Conservation (phyloP, 352 stramenopile species). For the Phytophthora citrophthora region DNA sequence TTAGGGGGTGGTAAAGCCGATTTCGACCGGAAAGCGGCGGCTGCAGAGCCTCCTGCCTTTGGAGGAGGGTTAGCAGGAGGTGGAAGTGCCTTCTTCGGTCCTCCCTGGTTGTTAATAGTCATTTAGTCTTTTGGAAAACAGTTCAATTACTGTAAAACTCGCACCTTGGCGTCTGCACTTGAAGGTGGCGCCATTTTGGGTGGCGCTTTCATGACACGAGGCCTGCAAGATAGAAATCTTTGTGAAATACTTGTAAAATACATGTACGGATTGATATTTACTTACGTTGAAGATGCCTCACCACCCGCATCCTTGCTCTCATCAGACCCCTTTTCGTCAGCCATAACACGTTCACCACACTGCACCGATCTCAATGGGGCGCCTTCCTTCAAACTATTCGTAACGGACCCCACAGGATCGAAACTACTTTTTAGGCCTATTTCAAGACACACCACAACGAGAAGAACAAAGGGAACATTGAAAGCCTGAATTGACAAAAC, state of each 20-base stretch:
- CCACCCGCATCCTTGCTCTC: constrained; percentile 34
- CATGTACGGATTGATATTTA: background rate
- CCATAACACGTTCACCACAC: constrained; percentile 25
- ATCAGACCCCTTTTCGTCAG: constrained; percentile 38
- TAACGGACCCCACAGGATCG: constrained; percentile 13
- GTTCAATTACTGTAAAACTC: background rate
- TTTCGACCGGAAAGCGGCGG: constrained; percentile 74
- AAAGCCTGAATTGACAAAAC: no score
- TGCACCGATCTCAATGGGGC: constrained; percentile 1
- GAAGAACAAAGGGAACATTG: no score
- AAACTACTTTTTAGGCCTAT: constrained; percentile 12
- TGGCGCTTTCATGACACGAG: constrained; percentile 38
- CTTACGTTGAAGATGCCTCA: constrained; percentile 25
- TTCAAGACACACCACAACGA: constrained; percentile 1
- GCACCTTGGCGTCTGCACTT: constrained; percentile 43
- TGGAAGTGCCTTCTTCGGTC: constrained; percentile 65
- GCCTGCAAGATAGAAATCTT: constrained; percentile 6
- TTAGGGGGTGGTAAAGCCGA: constrained; percentile 63
- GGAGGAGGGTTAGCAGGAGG: constrained; percentile 74
- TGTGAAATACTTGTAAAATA: background rate
- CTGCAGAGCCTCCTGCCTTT: constrained; percentile 58
- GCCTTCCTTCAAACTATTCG: constrained; percentile 12
- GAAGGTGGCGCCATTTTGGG: constrained; percentile 47
- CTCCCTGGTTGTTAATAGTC: constrained; percentile 4
- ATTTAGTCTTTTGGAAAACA: background rate